A percentile compares a stretch with the other conserved stretches of the same genome.
Evolutionary conservation across 176 grass and related monocot genomes (phyloP).

Genomic region (Phoenix dactylifera): DNA sequence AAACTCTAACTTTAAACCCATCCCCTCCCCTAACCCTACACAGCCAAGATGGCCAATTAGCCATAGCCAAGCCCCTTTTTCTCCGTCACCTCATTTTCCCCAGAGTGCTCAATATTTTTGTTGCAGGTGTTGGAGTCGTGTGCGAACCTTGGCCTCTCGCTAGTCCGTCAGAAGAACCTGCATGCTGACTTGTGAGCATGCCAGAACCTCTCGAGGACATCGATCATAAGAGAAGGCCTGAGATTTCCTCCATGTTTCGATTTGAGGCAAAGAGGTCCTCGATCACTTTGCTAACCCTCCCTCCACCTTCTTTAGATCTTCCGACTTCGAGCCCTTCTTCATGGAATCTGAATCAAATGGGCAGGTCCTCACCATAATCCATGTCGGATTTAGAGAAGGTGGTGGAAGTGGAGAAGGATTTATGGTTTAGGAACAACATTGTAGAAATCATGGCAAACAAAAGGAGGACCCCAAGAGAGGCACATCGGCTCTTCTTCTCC

Average conservation of each 20-base stretch:
- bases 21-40: too few species aligned
- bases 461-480: slow-evolving; percentile 27
- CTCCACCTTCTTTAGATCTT: slow-evolving; percentile 19
- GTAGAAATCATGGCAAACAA: too few species aligned
- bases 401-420: too few species aligned
- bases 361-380: neutral
- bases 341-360: too few species aligned
- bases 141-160: neutral
- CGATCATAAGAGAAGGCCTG: slow-evolving; percentile 7
- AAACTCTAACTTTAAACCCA: too few species aligned
- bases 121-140: neutral
- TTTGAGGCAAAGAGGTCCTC: slow-evolving; percentile 29
- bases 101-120: too few species aligned
- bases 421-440: too few species aligned
- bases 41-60: too few species aligned
- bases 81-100: too few species aligned
- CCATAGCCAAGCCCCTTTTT: too few species aligned
- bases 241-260: slow-evolving; percentile 23
- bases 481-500: neutral
- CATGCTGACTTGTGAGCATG: slow-evolving; percentile 22
- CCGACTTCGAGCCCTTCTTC: neutral
- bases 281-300: slow-evolving; percentile 41
- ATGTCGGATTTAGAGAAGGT: slow-evolving; percentile 16
- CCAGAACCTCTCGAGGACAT: slow-evolving; percentile 17
- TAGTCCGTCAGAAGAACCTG: slow-evolving; percentile 15